Evolutionary conservation across 768 basidiomycete genomes (phyloP), one percentile per base, ranked within the genome.

Genomic region (Kwoniella dendrophila): DNA sequence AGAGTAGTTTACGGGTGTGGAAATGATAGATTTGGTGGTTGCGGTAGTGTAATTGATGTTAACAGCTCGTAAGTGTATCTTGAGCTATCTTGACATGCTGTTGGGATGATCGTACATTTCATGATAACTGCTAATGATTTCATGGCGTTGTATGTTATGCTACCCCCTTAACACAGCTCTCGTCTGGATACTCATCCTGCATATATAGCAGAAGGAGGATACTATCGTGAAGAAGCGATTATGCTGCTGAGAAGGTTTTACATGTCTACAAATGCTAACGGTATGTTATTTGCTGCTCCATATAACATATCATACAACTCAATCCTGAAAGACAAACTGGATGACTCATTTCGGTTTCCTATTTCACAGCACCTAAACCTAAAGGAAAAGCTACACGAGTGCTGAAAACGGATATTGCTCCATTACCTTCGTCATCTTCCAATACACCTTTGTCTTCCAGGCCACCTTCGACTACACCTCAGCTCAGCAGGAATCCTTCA

Each of bases 11-110:
- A 90, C 76, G 96, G 96, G 1, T 95, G 92, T 77, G 89, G 85
- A 22, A 99, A 99, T 77, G 95, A 96, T 66, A 84, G 93, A 62
- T 98, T 99, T 68, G 95, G 96, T 8, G 96, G 96, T 3, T 95
- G 92, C 78, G 95, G 91, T 41, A 94, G 93, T 70, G 94, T 99
- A 5, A 81, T 96, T 48, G 87, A 89, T 27, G 90, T 97, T 12
- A 94, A 96, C 74, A 81, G 84, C 67, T 80, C 80, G 93, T 91
- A 40, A 65, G 80, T 74, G 11, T 11, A n/a, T n/a, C n/a, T n/a
- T n/a, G n/a, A n/a, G n/a, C n/a, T n/a, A n/a, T n/a, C n/a, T n/a
- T n/a, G n/a, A n/a, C n/a, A n/a, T n/a, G n/a, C n/a, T 38, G 10
- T 20, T n/a, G 4, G 30, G 32, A 34, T 43, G 36, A 38, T 38